Conservation (phyloP, 2,329 filamentous ascomycete species). For the Stagonosporopsis tanaceti region DNA sequence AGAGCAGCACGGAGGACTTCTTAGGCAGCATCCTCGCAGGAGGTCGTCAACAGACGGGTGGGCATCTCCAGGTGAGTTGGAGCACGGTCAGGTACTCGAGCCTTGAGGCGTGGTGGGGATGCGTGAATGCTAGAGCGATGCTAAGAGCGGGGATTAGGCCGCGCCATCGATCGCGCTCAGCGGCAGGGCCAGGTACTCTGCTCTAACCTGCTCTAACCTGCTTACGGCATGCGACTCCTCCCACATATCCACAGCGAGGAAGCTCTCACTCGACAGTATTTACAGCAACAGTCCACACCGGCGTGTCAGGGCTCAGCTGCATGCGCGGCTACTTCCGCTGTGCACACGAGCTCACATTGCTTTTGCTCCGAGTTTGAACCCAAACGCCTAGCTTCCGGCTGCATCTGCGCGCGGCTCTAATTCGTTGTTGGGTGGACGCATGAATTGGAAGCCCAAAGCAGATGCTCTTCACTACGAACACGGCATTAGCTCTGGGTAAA, state of each 20-base stretch:
- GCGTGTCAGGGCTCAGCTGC: slow-evolving; percentile 29
- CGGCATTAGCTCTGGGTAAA: slow-evolving; percentile 4
- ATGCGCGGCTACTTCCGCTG: slow-evolving; percentile 24
- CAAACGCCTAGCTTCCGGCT: slow-evolving; percentile 29
- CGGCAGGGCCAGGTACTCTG: background rate
- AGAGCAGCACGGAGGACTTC: slow-evolving; percentile 27
- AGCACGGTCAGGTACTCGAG: slow-evolving; percentile 10
- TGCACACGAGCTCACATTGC: slow-evolving; percentile 12
- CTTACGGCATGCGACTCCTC: slow-evolving; percentile 2
- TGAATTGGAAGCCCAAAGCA: slow-evolving; percentile 30
- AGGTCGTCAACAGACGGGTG: slow-evolving; percentile 26
- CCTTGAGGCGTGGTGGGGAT: slow-evolving; percentile 10
- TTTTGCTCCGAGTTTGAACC: slow-evolving; percentile 30
- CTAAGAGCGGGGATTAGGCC: slow-evolving; percentile 4
- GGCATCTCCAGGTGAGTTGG: slow-evolving; percentile 32
- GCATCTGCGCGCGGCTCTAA: slow-evolving; percentile 23
- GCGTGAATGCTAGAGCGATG: slow-evolving; percentile 15
- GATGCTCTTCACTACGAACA: slow-evolving; percentile 17
- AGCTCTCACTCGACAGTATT: background rate
- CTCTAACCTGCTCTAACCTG: slow-evolving; percentile 13
- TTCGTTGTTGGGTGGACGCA: slow-evolving; percentile 22
- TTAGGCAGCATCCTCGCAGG: slow-evolving; percentile 50
- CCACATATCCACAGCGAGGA: background rate
- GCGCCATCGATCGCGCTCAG: slow-evolving; percentile 4
- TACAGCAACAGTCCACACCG: slow-evolving; percentile 16